Conservation (phyloP, 306 rosid genomes). For the Cucumis sativus region DNA sequence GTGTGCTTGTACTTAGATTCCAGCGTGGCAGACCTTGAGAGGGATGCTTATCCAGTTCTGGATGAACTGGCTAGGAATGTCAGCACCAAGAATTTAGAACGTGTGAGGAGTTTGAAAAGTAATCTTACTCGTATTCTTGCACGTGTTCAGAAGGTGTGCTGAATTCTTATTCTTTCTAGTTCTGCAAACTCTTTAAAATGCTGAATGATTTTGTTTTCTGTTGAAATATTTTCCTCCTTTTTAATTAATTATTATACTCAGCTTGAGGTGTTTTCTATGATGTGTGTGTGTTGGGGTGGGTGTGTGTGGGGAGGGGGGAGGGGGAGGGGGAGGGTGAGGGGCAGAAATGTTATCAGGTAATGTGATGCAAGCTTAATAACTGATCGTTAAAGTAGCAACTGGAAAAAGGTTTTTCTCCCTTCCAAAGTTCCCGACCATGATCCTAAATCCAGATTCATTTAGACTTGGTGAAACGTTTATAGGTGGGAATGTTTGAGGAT, state of each 20-base stretch:
- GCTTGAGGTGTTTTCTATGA: neutral
- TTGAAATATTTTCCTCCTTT: neutral
- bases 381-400: neutral
- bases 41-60: slow-evolving; percentile 78
- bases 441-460: neutral
- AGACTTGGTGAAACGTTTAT: neutral
- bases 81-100: slow-evolving; percentile 96
- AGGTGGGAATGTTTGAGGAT: neutral
- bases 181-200: neutral
- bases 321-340: no score
- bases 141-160: slow-evolving; percentile 78
- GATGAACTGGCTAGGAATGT: slow-evolving; percentile 95
- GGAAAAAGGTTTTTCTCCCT: no score
- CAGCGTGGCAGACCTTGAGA: slow-evolving; percentile 78
- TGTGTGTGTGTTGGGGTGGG: no score
- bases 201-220: neutral
- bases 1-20: slow-evolving; percentile 73
- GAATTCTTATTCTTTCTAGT: slow-evolving; percentile 1
- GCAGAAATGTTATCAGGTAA: neutral
- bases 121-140: slow-evolving; percentile 89
- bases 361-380: neutral
- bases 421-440: no score
- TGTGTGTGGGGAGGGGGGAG: no score
- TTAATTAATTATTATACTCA: neutral
- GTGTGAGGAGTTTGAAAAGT: slow-evolving; percentile 89